Base-by-base conservation (phyloP, 2,329 filamentous ascomycete genomes). In the Ascochyta fabae region DNA sequence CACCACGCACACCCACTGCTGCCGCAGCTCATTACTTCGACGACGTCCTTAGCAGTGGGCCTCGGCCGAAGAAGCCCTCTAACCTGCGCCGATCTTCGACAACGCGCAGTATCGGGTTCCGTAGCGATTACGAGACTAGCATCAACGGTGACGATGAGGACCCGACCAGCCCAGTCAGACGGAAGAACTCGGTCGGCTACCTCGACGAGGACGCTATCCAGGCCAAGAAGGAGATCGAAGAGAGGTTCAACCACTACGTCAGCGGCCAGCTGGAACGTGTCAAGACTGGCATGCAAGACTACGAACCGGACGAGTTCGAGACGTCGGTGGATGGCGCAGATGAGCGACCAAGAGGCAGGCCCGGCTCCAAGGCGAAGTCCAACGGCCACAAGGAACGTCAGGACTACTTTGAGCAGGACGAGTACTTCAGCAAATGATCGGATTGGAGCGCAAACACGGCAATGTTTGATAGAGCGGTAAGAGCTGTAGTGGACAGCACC, bases 21-120 rank as follows among this genome's bases (percentile, higher is more conserved):
- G 92, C 88, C 36, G 94, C 96, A 77, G 84, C 89, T 7, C 93
- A 97, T 75, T 98, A 98, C 81, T 98, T 98, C 72, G 94, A 98
- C 69, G 94, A 98, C 70, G 86, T 92, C 56, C 89, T 96, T 83
- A 85, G 88, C 34, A 78, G 81, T 60, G 56, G 65, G 26, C 73
- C 75, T 56, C 71, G 69, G 48, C 73, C 74, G 35, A 64, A 76
- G 67, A 81, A 78, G 63, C 79, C 68, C 62, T 83, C 83, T 19
- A 79, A 81, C 16, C 81, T 94, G 65, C 88, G 91, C 34, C 87
- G 92, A 52, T 92, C 90, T 4, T 94, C 92, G 4, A 93, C 91
- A 0, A 86, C 86, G 39, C 87, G 94, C 36, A 96, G 91, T 43
- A 92, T 98, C 53, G 90, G 91, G 33, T 86, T 87, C 50, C 86